These are phyloP conservation scores for Termitomyces sp. DNA, from an alignment of 768 basidiomycete species.

Conservation along the genomic window DNA sequence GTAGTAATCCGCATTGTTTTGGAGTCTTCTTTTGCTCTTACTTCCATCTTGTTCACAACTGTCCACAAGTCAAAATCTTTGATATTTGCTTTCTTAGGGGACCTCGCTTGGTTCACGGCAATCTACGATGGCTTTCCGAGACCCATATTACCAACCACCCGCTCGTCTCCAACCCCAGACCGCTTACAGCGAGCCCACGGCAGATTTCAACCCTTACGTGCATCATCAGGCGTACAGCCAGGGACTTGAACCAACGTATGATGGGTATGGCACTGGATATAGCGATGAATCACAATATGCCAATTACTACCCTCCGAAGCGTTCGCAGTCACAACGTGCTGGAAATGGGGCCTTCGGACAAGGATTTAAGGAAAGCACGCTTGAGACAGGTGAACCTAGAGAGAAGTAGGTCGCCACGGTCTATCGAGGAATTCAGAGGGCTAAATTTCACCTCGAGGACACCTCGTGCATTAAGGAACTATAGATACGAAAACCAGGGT, in stretches of 20 bases:
- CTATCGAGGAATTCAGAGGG: background rate
- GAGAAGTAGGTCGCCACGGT: conserved; percentile 9
- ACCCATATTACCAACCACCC: conserved; percentile 41
- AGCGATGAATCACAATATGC: conserved; percentile 30
- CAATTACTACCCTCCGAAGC: conserved; percentile 22
- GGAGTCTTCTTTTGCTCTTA: background rate
- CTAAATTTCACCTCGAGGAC: conserved; percentile 19
- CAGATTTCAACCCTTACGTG: conserved; percentile 43
- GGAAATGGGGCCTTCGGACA: conserved; percentile 10
- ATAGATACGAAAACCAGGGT: conserved; percentile 54
- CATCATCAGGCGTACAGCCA: conserved; percentile 53
- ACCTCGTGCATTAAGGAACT: conserved; percentile 39
- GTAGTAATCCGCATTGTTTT: background rate
- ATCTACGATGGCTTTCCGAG: conserved; percentile 45
- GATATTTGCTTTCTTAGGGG: background rate
- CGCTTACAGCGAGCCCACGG: conserved; percentile 27
- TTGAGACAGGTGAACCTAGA: conserved; percentile 2
- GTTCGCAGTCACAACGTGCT: conserved; percentile 14
- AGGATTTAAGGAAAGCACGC: conserved; percentile 6
- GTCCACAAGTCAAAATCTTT: background rate
- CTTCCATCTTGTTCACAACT: background rate
- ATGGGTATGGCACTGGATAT: conserved; percentile 29
- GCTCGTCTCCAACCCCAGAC: conserved; percentile 19
- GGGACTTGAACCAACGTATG: conserved; percentile 23
- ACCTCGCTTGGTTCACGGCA: background rate